Evolutionary conservation across 768 basidiomycete species (phyloP).

Genomic region (Tricholoma sp.): DNA sequence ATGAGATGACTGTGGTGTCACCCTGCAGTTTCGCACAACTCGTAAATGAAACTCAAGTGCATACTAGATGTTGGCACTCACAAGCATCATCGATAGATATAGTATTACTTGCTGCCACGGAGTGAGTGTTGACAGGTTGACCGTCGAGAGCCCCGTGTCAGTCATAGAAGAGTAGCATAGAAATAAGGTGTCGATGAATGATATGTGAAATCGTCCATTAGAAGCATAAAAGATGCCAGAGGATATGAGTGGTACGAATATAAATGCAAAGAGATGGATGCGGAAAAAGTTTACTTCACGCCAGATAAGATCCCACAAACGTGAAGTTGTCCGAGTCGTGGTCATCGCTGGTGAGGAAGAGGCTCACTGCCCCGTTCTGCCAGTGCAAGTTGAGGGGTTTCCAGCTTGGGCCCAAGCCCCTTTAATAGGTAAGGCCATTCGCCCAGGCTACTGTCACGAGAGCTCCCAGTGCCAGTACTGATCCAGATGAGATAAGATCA

Average conservation of each 20-base stretch:
- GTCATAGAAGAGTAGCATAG: constrained; percentile 57
- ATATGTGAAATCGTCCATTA: constrained; percentile 48
- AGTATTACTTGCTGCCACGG: constrained; percentile 47
- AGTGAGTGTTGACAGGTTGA: constrained; percentile 48
- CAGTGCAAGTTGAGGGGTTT: no score
- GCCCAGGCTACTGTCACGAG: no score
- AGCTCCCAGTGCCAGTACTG: no score
- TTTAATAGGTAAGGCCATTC: neutral
- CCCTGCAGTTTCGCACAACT: constrained; percentile 27
- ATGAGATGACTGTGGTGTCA: constrained; percentile 48
- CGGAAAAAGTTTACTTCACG: constrained; percentile 46
- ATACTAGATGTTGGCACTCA: constrained; percentile 17
- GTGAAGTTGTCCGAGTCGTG: no score
- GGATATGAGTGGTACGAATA: constrained; percentile 52
- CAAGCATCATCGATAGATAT: constrained; percentile 49
- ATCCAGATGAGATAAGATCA: no score
- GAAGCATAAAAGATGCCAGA: constrained; percentile 65
- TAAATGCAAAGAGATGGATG: constrained; percentile 44
- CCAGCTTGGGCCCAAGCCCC: no score
- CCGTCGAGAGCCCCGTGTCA: constrained; percentile 41
- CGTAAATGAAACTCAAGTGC: no score
- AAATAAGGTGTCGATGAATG: constrained; percentile 54
- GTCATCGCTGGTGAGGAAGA: neutral
- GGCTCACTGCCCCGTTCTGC: no score
- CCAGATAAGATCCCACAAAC: neutral